Percentiles rank a stretch among this genome's conserved stretches.
Evolutionary conservation across 352 stramenopile genomes (phyloP).

Genomic region (Phytopythium boreale): DNA sequence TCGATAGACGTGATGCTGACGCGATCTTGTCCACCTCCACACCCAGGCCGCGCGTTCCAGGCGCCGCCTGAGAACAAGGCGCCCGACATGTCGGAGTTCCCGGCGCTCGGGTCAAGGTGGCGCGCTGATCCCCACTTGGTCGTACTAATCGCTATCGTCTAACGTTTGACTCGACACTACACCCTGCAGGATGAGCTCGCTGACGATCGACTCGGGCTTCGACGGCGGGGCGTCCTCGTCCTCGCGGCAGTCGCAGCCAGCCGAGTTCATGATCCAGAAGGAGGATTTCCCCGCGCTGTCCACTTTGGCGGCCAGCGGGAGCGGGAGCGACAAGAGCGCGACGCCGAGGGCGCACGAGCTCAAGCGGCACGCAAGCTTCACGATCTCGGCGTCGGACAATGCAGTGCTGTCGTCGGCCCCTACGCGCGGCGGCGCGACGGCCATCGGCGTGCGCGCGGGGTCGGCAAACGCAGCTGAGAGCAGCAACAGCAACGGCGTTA

Average conservation of each 20-base stretch:
- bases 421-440: slow-evolving; percentile 36
- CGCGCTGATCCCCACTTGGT: not conserved
- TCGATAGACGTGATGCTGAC: not conserved
- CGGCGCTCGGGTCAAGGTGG: slow-evolving; percentile 62
- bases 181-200: slow-evolving; percentile 47
- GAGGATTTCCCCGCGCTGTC: slow-evolving; percentile 83
- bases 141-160: not conserved
- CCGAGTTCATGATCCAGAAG: slow-evolving; percentile 87
- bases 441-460: slow-evolving; percentile 48
- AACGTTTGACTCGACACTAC: slow-evolving; percentile 5
- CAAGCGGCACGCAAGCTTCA: slow-evolving; percentile 72
- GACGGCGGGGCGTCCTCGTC: slow-evolving; percentile 21
- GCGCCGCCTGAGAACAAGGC: slow-evolving; percentile 58
- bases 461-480: not conserved
- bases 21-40: not conserved
- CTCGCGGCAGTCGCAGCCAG: slow-evolving; percentile 39
- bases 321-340: slow-evolving; percentile 48
- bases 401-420: slow-evolving; percentile 45
- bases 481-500: slow-evolving; percentile 26
- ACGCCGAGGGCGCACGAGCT: slow-evolving; percentile 34
- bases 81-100: slow-evolving; percentile 85
- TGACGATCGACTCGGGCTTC: slow-evolving; percentile 53
- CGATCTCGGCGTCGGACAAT: slow-evolving; percentile 58
- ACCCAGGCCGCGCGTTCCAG: slow-evolving; percentile 48
- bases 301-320: slow-evolving; percentile 39